A percentile compares a stretch with the other conserved stretches of the same genome.
These are phyloP conservation scores for Podaxis sp. DNA, from an alignment of 768 basidiomycete genomes.

Conservation along the genomic window DNA sequence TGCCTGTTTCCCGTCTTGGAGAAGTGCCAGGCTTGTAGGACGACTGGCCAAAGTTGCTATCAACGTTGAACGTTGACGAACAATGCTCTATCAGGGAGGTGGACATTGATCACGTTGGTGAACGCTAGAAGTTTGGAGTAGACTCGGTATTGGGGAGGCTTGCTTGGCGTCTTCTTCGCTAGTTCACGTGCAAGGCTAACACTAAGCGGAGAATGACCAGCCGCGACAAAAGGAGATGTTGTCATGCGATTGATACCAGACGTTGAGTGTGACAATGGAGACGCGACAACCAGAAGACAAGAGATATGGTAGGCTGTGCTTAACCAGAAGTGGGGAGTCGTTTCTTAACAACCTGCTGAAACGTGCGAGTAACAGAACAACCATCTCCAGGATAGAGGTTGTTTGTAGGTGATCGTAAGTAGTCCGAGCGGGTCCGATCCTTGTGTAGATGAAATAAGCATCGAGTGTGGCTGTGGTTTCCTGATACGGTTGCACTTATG, in stretches of 20 bases:
- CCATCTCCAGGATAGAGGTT: no score
- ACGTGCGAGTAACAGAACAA: not conserved
- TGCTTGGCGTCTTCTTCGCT: not conserved
- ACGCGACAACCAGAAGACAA: not conserved
- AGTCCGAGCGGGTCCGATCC: no score
- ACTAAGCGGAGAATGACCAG: not conserved
- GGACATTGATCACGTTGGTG: not conserved
- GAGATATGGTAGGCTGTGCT: not conserved
- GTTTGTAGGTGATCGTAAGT: no score
- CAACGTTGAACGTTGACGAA: no score
- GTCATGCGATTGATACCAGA: not conserved
- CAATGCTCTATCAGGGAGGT: not conserved
- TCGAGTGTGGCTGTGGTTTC: no score
- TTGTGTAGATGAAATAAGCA: no score
- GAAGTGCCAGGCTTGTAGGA: no score
- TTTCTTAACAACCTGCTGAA: not conserved
- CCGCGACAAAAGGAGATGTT: not conserved
- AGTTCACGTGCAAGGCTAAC: not conserved
- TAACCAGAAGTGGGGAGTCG: not conserved
- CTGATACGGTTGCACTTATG: no score
- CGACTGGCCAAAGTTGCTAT: no score
- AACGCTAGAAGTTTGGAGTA: not conserved
- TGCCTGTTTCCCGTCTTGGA: no score
- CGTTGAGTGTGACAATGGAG: not conserved
- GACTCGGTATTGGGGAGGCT: not conserved